phyloP scores from a whole-genome alignment of 2,329 filamentous ascomycete species.

The Endothia cerciana region DNA sequence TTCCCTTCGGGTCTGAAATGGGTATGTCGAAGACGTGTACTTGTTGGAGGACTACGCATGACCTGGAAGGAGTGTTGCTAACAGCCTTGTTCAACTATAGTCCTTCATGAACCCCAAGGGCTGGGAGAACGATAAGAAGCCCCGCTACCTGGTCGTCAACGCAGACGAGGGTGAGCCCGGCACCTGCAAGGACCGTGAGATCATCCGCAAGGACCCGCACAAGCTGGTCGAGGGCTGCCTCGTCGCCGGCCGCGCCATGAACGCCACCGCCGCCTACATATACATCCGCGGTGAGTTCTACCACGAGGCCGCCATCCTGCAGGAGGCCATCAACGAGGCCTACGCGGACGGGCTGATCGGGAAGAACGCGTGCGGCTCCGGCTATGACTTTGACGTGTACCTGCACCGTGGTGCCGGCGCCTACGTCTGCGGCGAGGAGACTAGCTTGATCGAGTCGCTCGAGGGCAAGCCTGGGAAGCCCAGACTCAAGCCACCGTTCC shows the following conservation, averaged over 20 bases:
- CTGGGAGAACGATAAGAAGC: constrained; percentile 97
- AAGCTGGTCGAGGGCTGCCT: constrained; percentile 98
- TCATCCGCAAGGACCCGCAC: constrained; percentile 99
- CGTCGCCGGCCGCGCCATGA: constrained; percentile 96
- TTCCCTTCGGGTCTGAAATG: constrained; percentile 99
- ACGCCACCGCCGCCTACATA: constrained; percentile 97
- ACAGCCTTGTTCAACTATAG: constrained; percentile 50
- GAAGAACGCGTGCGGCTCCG: constrained; percentile 96
- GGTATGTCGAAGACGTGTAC: constrained; percentile 59
- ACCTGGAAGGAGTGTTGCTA: constrained; percentile 25
- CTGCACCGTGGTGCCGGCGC: constrained; percentile 96
- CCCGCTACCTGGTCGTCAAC: constrained; percentile 96
- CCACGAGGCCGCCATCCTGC: constrained; percentile 89
- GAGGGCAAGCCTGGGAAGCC: constrained; percentile 99
- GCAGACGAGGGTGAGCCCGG: constrained; percentile 98
- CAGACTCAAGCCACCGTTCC: constrained; percentile 97
- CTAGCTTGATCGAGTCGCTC: constrained; percentile 94
- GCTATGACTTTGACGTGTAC: constrained; percentile 98
- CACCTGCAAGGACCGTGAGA: constrained; percentile 99
- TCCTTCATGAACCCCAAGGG: constrained; percentile 99
- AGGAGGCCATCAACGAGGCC: constrained; percentile 95
- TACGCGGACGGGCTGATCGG: constrained; percentile 94
- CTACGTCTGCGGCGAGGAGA: constrained; percentile 98
- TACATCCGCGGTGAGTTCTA: constrained; percentile 99
- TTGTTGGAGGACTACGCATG: not conserved